A percentile compares a stretch with the other conserved stretches of the same genome.
Conservation (phyloP, 2,329 filamentous ascomycete species). For the Aspergillus terreus region DNA sequence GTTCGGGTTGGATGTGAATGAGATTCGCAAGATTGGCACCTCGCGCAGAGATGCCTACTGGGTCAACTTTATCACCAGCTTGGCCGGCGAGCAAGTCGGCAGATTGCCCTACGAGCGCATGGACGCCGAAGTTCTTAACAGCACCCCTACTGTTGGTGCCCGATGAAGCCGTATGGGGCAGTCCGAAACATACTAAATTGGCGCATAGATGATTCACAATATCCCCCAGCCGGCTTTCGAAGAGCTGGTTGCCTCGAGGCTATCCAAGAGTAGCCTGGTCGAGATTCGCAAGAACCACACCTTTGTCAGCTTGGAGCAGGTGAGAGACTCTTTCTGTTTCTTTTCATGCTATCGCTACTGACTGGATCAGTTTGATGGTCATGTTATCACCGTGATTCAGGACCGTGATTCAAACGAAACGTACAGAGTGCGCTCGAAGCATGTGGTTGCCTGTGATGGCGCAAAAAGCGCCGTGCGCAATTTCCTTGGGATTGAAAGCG, state of each 20-base stretch:
- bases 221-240: slow-evolving; percentile 43
- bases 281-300: slow-evolving; percentile 14
- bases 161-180: too few species aligned
- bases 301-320: slow-evolving; percentile 34
- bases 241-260: slow-evolving; percentile 25
- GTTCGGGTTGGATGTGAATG: too few species aligned
- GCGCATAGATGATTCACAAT: slow-evolving; percentile 39
- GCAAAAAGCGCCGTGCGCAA: slow-evolving; percentile 28
- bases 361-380: too few species aligned
- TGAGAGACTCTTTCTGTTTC: slow-evolving; percentile 2
- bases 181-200: too few species aligned
- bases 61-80: too few species aligned
- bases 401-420: neutral
- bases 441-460: slow-evolving; percentile 38
- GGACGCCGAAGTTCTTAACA: too few species aligned
- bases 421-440: slow-evolving; percentile 17
- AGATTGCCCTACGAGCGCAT: too few species aligned
- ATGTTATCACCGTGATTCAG: neutral
- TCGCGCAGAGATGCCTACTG: too few species aligned
- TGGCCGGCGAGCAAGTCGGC: too few species aligned
- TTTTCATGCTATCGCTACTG: too few species aligned
- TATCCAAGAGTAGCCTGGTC: slow-evolving; percentile 7
- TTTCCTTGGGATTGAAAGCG: slow-evolving; percentile 32
- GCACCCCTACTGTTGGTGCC: too few species aligned
- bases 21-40: too few species aligned